Percentiles rank a stretch among this genome's conserved stretches.
These are phyloP conservation scores for Erodium chrysanthum DNA, from an alignment of 441 rosid genomes.

Conservation along the genomic window DNA sequence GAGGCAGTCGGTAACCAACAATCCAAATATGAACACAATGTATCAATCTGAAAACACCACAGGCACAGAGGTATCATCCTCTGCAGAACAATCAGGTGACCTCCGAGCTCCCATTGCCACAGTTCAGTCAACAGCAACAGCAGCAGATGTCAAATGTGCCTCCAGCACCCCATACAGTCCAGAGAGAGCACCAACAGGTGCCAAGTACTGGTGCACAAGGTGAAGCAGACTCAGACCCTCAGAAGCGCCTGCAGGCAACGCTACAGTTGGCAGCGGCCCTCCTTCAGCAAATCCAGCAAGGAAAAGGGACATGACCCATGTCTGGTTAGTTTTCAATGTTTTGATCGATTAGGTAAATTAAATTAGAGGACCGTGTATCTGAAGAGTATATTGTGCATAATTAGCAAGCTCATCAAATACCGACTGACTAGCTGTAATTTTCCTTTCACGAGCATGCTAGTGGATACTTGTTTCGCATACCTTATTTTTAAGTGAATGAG, in stretches of 20 bases:
- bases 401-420: background rate
- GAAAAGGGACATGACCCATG: conserved; percentile 44
- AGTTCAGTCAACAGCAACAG: conserved; percentile 40
- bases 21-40: conserved; percentile 22
- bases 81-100: conserved; percentile 28
- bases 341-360: background rate
- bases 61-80: conserved; percentile 31
- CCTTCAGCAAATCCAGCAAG: conserved; percentile 90
- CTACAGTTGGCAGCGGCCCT: conserved; percentile 89
- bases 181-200: conserved; percentile 27
- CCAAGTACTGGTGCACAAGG: conserved; percentile 35
- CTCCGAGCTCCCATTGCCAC: conserved; percentile 38
- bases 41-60: conserved; percentile 26
- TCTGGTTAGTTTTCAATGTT: background rate
- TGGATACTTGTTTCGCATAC: background rate
- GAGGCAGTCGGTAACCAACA: conserved; percentile 32
- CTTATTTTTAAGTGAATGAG: background rate
- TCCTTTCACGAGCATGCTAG: background rate
- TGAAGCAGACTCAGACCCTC: conserved; percentile 65
- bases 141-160: conserved; percentile 32
- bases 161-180: conserved; percentile 12
- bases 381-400: background rate
- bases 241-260: conserved; percentile 88
- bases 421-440: background rate
- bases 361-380: background rate